Base-by-base conservation (phyloP, 2,329 filamentous ascomycete species). In the Xylaria sp. region DNA sequence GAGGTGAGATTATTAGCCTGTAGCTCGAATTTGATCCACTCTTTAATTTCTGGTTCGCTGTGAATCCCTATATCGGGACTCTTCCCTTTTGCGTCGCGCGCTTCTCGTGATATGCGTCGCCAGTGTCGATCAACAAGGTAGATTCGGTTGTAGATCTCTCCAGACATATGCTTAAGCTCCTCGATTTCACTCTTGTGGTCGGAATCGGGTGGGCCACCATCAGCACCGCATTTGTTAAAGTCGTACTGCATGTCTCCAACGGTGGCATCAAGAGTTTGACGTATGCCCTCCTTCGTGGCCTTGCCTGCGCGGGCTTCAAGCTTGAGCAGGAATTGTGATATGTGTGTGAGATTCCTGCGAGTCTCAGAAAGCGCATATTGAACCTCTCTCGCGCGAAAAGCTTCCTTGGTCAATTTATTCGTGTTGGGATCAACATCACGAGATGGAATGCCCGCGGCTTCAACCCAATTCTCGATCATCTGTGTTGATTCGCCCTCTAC, bases 251-350 rank as follows among this genome's bases (percentile, higher is more conserved):
- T 63, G 23, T 75, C 70, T 1, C 51, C 48, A 1, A 74, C 71
- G 5, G 74, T 77, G 0, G 74, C 73, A 59, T 78, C 77, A 2
- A 78, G 72, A 1, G 76, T 77, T 26, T 73, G 72, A 17, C 75
- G 69, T 26, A 78, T 75, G 0, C 73, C 73, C 40, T 78, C 74
- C 9, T 78, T 77, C 11, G 73, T 73, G 5, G 73, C 65, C 31
- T 75, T 75, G 7, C 73, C 71, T 9, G 74, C 67, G 17, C 76
- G 73, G 10, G 71, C 74, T 59, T 78, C 75, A 15, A 78, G 63
- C 59, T 78, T 78, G 1, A 78, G 69, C n/a, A 77, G 33, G 57
- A 75, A 77, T 60, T 78, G 75, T 0, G 73, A 74, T 6, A 74
- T 61, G 17, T 70, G 70, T 1, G 74, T 77, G 10, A 78, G 65